Base-by-base conservation (phyloP, 352 stramenopile species). In the Aphanomyces cochlioides region DNA sequence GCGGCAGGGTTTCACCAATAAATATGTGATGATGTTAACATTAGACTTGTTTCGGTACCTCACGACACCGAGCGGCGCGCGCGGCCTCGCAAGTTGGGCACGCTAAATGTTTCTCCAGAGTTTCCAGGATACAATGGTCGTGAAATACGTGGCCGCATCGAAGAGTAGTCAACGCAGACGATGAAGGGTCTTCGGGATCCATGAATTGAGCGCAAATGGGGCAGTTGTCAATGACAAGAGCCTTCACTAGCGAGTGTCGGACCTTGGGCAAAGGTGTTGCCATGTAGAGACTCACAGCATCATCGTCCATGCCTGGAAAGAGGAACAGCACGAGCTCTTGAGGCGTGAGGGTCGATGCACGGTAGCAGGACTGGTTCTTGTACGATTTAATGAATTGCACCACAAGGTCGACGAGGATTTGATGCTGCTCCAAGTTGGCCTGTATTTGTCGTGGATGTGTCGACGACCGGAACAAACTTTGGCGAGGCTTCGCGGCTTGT, bases 131-230 rank as follows among this genome's bases (percentile, higher is more conserved):
- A 37, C 54, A 61, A n/a, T 61, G 28, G 54, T 61, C 54, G 54
- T 61, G 54, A 37, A 61, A 61, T n/a, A 37, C n/a, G 28, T 61
- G 54, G 54, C 54, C 54, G 28, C 54, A 61, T 37, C 28, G 54
- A 37, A 61, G 21, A 12, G 54, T 61, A 7, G 54, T 61, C 15
- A 61, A 3, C 54, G 54, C 54, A 7, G 54, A 19, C 19, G 54
- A 61, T 37, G 28, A 28, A 19, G 28, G 54, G 28, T 61, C 54
- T 1, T 61, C 54, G 19, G 19, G 54, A 39, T 61, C 54, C 34
- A 61, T 39, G 21, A 28, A 61, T 7, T 39, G 17, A 17, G 19
- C 43, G 54, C 54, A 61, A 37, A 61, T 61, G 28, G 54, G 43
- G 21, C 54, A 61, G 34, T 61, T 12, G 17, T 28, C n/a, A 37